Evolutionary conservation across 805 yeast genomes (phyloP).

Genomic region (Huiozyma sinensis): DNA sequence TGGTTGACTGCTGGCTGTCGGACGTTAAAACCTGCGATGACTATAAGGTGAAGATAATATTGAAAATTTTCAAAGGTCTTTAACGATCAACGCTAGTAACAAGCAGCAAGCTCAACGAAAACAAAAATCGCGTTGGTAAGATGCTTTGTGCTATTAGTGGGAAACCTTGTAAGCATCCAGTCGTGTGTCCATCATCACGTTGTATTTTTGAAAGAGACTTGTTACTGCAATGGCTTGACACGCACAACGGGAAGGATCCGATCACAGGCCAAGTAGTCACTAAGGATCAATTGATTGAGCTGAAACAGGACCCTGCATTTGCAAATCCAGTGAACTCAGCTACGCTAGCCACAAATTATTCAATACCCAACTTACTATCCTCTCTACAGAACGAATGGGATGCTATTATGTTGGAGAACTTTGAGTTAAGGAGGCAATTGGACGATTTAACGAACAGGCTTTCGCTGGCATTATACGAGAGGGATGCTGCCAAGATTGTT

Average conservation of each 20-base stretch:
- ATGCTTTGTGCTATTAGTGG: conserved; percentile 50
- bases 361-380: conserved; percentile 64
- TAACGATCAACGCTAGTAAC: no score
- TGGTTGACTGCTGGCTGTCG: no score
- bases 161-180: conserved; percentile 57
- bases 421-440: conserved; percentile 63
- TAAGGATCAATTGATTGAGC: conserved; percentile 43
- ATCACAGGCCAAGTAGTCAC: conserved; percentile 51
- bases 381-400: conserved; percentile 87
- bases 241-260: conserved; percentile 66
- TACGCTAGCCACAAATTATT: conserved; percentile 31
- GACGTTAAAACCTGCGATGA: no score
- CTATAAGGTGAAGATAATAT: no score
- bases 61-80: no score
- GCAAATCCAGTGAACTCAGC: conserved; percentile 31
- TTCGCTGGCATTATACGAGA: conserved; percentile 67
- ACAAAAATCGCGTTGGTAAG: no score
- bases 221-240: conserved; percentile 45
- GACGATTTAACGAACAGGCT: conserved; percentile 57
- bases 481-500: conserved; percentile 85
- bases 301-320: not conserved
- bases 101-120: no score
- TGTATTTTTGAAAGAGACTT: conserved; percentile 56
- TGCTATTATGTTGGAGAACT: conserved; percentile 69
- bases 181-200: conserved; percentile 62